These are phyloP conservation scores for Penicillium sp. DNA, from an alignment of 2,329 filamentous ascomycete species.

Conservation along the genomic window DNA sequence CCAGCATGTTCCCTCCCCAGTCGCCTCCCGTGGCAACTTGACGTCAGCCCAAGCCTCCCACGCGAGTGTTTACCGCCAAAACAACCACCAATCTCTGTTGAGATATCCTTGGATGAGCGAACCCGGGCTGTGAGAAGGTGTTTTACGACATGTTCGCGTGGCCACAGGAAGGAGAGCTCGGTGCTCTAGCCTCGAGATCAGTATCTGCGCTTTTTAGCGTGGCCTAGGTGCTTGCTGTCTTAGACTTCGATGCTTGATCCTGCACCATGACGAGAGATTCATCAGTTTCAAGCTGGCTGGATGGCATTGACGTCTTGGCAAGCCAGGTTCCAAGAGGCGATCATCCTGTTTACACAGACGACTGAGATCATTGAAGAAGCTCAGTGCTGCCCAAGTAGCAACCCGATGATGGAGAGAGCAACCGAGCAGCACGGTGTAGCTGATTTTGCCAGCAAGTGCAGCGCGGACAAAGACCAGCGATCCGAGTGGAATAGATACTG, in stretches of 20 bases:
- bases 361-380: neutral
- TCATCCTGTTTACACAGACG: neutral
- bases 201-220: neutral
- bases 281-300: neutral
- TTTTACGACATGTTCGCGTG: no score
- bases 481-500: neutral
- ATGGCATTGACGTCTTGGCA: neutral
- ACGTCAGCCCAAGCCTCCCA: slow-evolving; percentile 28
- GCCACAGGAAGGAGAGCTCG: neutral
- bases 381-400: neutral
- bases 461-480: neutral
- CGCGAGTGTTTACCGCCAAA: slow-evolving; percentile 5
- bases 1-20: neutral
- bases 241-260: neutral
- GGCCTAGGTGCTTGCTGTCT: neutral
- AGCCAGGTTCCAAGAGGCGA: neutral
- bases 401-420: neutral
- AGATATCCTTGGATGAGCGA: neutral
- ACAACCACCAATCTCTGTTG: neutral
- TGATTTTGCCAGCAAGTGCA: neutral
- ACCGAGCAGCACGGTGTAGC: neutral
- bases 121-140: neutral
- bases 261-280: neutral
- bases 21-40: slow-evolving; percentile 30
- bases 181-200: neutral